These are phyloP conservation scores for Cercospora sp. DNA, from an alignment of 2,329 filamentous ascomycete species.

Conservation along the genomic window DNA sequence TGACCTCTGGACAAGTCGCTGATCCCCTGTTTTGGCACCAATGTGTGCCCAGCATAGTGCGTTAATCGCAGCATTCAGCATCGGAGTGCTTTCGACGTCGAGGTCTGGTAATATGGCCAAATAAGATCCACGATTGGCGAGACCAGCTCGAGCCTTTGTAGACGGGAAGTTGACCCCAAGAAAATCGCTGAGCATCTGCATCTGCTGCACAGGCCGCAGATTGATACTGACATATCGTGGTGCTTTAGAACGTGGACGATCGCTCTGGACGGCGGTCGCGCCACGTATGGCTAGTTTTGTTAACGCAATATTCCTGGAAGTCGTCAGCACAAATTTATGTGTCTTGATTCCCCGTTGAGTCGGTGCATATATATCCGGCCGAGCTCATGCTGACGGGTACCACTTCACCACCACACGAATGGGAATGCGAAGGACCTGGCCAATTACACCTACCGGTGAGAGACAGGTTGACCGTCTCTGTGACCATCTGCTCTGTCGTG, in stretches of 20 bases:
- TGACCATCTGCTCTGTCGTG: not conserved
- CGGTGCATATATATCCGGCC: not conserved
- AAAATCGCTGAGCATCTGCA: conserved; percentile 18
- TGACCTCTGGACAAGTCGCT: conserved; percentile 11
- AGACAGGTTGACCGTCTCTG: not conserved
- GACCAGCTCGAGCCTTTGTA: conserved; percentile 13
- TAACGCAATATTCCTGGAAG: not conserved
- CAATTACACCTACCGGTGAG: not conserved
- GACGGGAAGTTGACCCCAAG: conserved; percentile 15
- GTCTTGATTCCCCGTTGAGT: not conserved
- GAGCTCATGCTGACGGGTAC: not conserved
- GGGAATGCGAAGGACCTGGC: not conserved
- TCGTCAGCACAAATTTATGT: not conserved
- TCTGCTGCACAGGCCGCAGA: conserved; percentile 12
- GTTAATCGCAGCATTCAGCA: conserved; percentile 14
- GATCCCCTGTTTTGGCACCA: conserved; percentile 12
- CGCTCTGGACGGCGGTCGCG: not conserved
- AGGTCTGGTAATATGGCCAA: conserved; percentile 16
- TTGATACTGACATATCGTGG: conserved; percentile 6
- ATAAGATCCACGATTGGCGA: conserved; percentile 16
- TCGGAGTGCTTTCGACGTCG: conserved; percentile 10
- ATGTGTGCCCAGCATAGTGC: conserved; percentile 17
- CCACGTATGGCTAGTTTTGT: not conserved
- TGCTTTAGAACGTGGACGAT: not conserved
- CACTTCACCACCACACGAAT: not conserved